Conservation (phyloP, 768 basidiomycete genomes). For the Lactarius pseudohatsudake region DNA sequence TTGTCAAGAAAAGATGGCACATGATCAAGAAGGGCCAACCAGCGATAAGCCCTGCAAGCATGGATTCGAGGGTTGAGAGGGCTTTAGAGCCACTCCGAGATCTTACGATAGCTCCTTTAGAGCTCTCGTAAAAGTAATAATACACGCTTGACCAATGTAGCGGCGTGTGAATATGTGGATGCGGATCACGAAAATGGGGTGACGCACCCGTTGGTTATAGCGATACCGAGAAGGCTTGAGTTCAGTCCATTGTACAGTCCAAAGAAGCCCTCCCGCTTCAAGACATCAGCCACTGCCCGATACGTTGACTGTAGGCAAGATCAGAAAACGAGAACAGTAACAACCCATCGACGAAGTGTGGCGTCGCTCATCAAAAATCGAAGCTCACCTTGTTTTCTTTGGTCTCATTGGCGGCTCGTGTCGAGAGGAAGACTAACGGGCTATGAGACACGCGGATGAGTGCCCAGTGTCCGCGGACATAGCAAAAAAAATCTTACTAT, state of each 20-base stretch:
- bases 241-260: slow-evolving; percentile 87
- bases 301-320: slow-evolving; percentile 50
- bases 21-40: slow-evolving; percentile 44
- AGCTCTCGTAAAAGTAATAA: slow-evolving; percentile 88
- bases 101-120: slow-evolving; percentile 55
- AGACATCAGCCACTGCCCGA: slow-evolving; percentile 67
- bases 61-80: slow-evolving; percentile 83
- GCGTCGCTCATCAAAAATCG: neutral
- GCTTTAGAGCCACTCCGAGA: slow-evolving; percentile 61
- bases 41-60: slow-evolving; percentile 84
- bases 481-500: slow-evolving; percentile 52
- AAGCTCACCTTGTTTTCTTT: slow-evolving; percentile 69
- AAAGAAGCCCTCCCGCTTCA: slow-evolving; percentile 79
- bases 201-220: slow-evolving; percentile 84
- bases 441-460: slow-evolving; percentile 41
- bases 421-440: slow-evolving; percentile 89
- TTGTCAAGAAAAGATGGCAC: neutral
- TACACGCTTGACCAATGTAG: slow-evolving; percentile 60
- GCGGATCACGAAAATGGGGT: neutral
- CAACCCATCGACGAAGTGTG: slow-evolving; percentile 12
- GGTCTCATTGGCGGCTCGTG: slow-evolving; percentile 88
- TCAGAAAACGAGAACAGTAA: slow-evolving; percentile 9
- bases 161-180: slow-evolving; percentile 4
- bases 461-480: slow-evolving; percentile 14
- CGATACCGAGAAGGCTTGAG: slow-evolving; percentile 86